These are phyloP conservation scores for Elsinoe australis DNA, from an alignment of 2,329 filamentous ascomycete species.

Conservation along the genomic window DNA sequence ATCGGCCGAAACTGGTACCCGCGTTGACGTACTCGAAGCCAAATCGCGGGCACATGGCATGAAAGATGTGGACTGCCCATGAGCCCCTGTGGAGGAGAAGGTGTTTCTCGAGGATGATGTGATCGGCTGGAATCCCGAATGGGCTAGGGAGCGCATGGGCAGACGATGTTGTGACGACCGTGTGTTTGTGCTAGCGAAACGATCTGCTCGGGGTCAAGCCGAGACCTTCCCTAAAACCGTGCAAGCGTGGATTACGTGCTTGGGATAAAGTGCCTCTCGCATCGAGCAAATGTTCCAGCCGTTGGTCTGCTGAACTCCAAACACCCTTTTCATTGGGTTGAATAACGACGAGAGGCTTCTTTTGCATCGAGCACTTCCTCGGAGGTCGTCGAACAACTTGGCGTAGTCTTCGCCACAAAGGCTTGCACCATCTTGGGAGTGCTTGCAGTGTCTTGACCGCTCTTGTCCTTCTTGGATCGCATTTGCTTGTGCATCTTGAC, in stretches of 20 bases:
- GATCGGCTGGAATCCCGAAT: conserved; percentile 18
- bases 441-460: not conserved
- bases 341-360: not conserved
- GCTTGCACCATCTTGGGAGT: not conserved
- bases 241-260: conserved; percentile 17
- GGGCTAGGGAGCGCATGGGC: conserved; percentile 16
- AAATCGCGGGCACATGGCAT: conserved; percentile 14
- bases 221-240: conserved; percentile 4
- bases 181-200: conserved; percentile 11
- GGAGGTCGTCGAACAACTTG: not conserved
- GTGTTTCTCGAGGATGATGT: conserved; percentile 18
- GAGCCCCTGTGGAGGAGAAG: not conserved
- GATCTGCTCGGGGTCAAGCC: conserved; percentile 3
- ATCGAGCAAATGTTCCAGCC: conserved; percentile 4
- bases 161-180: conserved; percentile 8
- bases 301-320: not conserved
- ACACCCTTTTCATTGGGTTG: not conserved
- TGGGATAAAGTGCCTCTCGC: not conserved
- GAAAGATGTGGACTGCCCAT: not conserved
- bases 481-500: not conserved
- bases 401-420: no score
- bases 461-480: not conserved
- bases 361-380: not conserved
- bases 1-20: conserved; percentile 12
- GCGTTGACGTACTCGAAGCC: conserved; percentile 10